Conservation (phyloP, 1,284 basidiomycete genomes). For the Ceratobasidium papillatum region DNA sequence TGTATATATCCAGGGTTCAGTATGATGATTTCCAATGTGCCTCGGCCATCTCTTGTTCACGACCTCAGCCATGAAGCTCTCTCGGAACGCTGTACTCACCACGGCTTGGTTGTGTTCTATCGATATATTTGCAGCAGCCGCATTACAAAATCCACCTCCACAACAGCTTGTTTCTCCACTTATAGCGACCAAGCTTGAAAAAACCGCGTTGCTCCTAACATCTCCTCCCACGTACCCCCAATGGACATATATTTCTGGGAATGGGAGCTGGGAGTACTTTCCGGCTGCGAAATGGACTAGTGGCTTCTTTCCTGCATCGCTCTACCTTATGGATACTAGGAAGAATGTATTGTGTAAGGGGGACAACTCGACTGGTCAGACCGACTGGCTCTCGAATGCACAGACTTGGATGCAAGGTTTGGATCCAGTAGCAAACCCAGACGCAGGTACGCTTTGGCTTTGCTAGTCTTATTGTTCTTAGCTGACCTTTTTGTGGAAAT, state of each 20-base stretch:
- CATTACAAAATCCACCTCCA: constrained; percentile 15
- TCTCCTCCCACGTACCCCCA: constrained; percentile 64
- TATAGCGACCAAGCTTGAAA: constrained; percentile 63
- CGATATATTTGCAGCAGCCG: not conserved
- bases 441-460: constrained; percentile 46
- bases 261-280: constrained; percentile 64
- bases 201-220: constrained; percentile 53
- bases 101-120: not conserved
- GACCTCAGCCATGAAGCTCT: constrained; percentile 12
- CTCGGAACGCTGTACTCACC: not conserved
- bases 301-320: constrained; percentile 70
- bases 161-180: constrained; percentile 64
- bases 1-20: not conserved
- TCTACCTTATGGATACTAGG: constrained; percentile 65
- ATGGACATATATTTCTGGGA: constrained; percentile 57
- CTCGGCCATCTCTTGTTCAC: constrained; percentile 1
- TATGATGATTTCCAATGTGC: not conserved
- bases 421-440: constrained; percentile 58
- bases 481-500: too few species aligned
- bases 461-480: not conserved
- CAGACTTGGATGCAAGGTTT: constrained; percentile 61
- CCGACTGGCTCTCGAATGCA: constrained; percentile 64
- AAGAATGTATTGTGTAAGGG: constrained; percentile 54
- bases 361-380: constrained; percentile 26
- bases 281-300: constrained; percentile 69